Evolutionary conservation across 1,139 yeast species (phyloP).

Genomic region (Hemisphaericaspora subhashii): DNA sequence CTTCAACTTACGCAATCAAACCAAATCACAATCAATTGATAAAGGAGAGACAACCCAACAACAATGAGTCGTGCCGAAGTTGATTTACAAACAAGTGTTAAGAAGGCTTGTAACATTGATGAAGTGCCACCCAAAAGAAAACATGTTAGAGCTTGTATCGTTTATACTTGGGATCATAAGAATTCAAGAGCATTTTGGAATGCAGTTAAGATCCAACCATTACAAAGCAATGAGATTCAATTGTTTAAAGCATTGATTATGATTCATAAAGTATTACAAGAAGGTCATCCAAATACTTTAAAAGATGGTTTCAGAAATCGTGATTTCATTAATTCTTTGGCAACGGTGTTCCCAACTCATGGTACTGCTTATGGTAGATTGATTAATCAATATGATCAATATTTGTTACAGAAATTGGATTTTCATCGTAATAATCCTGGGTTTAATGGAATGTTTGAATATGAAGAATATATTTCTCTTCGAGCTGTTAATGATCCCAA

Average conservation of each 20-base stretch:
- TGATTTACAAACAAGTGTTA: slow-evolving; percentile 66
- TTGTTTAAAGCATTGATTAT: slow-evolving; percentile 85
- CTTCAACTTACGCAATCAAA: background rate
- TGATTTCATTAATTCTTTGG: slow-evolving; percentile 43
- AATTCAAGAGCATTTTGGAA: slow-evolving; percentile 87
- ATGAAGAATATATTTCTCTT: slow-evolving; percentile 88
- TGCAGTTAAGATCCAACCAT: slow-evolving; percentile 75
- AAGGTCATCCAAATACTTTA: slow-evolving; percentile 87
- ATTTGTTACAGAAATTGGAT: slow-evolving; percentile 68
- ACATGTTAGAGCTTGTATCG: slow-evolving; percentile 92
- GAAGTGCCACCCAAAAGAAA: slow-evolving; percentile 94
- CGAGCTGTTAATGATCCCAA: slow-evolving; percentile 90
- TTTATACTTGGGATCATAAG: slow-evolving; percentile 94
- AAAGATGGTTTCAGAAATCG: slow-evolving; percentile 78
- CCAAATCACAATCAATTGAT: background rate
- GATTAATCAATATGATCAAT: slow-evolving; percentile 74
- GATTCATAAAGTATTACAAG: slow-evolving; percentile 92
- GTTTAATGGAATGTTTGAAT: slow-evolving; percentile 93
- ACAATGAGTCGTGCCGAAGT: slow-evolving; percentile 54
- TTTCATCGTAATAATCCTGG: slow-evolving; percentile 87
- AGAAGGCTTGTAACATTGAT: slow-evolving; percentile 83
- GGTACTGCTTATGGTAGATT: slow-evolving; percentile 67
- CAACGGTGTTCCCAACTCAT: slow-evolving; percentile 40
- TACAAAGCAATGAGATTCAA: slow-evolving; percentile 80
- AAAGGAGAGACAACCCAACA: too few relatives aligned